A percentile compares a stretch with the other conserved stretches of the same genome.
Evolutionary conservation across 2,329 filamentous ascomycete species (phyloP).

Genomic region (Ustulina deusta): DNA sequence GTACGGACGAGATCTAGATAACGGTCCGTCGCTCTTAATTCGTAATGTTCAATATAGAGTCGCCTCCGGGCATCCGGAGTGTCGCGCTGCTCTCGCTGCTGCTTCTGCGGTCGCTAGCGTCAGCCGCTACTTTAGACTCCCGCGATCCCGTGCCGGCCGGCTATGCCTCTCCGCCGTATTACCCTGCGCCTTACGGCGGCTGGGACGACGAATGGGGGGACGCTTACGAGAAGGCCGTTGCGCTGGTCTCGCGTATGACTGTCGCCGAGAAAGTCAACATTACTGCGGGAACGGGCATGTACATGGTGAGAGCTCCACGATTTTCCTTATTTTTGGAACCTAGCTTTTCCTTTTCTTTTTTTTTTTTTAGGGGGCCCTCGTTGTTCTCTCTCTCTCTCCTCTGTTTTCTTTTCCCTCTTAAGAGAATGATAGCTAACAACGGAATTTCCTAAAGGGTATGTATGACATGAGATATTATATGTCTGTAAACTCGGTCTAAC

Average conservation of each 20-base stretch:
- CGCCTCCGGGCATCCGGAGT: conserved; percentile 44
- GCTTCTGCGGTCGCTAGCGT: conserved; percentile 39
- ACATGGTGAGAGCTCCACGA: conserved; percentile 68
- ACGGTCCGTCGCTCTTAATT: conserved; percentile 34
- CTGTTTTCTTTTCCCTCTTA: neutral
- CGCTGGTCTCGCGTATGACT: conserved; percentile 79
- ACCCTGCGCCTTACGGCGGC: conserved; percentile 78
- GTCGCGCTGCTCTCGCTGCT: conserved; percentile 43
- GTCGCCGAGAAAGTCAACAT: conserved; percentile 85
- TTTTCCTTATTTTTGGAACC: neutral
- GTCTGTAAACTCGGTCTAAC: conserved; percentile 22
- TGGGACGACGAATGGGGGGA: conserved; percentile 76
- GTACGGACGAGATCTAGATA: conserved; percentile 3
- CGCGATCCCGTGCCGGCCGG: conserved; percentile 49
- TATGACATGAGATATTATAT: conserved; percentile 8
- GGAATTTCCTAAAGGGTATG: conserved; percentile 44
- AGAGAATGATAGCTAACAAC: conserved; percentile 10
- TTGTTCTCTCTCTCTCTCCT: neutral
- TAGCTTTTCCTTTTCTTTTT: neutral
- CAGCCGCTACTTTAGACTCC: conserved; percentile 28
- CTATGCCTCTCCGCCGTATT: conserved; percentile 71
- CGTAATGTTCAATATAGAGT: conserved; percentile 45
- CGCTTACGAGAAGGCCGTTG: conserved; percentile 76
- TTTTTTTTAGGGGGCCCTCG: too few species aligned
- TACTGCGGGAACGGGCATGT: conserved; percentile 76